phyloP scores from a whole-genome alignment of 345 rosid genomes.

The Murraya paniculata region DNA sequence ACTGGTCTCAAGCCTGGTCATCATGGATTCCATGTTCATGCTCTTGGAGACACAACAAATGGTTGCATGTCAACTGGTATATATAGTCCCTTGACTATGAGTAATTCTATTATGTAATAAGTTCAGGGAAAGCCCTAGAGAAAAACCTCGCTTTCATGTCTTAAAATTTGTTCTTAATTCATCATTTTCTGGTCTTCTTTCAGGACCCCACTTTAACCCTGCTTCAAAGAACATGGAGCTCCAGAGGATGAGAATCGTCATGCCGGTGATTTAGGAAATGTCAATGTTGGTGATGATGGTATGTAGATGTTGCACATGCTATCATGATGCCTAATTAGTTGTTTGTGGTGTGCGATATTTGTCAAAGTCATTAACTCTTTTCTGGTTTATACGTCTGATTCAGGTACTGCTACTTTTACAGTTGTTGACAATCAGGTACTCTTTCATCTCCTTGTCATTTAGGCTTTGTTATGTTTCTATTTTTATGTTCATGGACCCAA shows the following conservation, averaged over 20 bases:
- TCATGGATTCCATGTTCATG: conserved; percentile 23
- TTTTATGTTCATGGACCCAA: not conserved
- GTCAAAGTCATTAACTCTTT: not conserved
- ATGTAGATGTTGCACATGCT: not conserved
- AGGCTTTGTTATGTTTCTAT: not conserved
- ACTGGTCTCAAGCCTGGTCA: conserved; percentile 94
- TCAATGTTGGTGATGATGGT: conserved; percentile 81
- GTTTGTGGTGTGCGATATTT: not conserved
- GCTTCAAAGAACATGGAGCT: conserved; percentile 79
- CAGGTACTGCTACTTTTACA: conserved; percentile 72
- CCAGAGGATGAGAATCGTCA: conserved; percentile 83
- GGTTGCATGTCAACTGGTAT: conserved; percentile 96
- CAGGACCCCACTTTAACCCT: conserved; percentile 94
- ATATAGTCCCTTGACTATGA: conserved; percentile 19
- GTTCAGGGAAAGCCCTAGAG: not conserved
- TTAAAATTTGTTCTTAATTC: not conserved
- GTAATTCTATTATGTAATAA: no score
- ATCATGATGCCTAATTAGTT: not conserved
- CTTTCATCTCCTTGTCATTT: not conserved
- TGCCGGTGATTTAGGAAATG: conserved; percentile 93
- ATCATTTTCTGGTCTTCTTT: conserved; percentile 14
- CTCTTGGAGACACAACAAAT: conserved; percentile 9
- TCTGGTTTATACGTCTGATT: conserved; percentile 12
- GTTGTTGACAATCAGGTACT: conserved; percentile 59
- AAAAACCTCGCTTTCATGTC: not conserved